These are phyloP conservation scores for Curvularia eragrostidis DNA, from an alignment of 2,329 filamentous ascomycete species.

Conservation along the genomic window DNA sequence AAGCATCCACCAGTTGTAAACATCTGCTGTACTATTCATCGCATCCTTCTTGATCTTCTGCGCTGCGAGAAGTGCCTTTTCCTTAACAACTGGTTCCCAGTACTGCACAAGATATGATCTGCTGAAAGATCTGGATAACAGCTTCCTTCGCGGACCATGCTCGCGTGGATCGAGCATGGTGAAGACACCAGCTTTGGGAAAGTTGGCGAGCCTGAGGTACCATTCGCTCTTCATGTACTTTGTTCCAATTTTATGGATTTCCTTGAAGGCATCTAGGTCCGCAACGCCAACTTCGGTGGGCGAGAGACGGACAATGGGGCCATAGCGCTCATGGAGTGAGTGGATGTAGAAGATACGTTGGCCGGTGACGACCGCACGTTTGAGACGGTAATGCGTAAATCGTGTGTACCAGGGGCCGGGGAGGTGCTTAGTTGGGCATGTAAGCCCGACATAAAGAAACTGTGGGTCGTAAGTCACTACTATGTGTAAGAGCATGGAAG, in stretches of 20 bases:
- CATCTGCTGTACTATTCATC: slow-evolving; percentile 37
- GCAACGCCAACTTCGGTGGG: slow-evolving; percentile 41
- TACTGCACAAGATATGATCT: slow-evolving; percentile 45
- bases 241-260: slow-evolving; percentile 41
- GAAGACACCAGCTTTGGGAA: slow-evolving; percentile 45
- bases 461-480: slow-evolving; percentile 12
- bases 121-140: slow-evolving; percentile 48
- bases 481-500: background rate
- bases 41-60: slow-evolving; percentile 40
- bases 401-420: slow-evolving; percentile 44
- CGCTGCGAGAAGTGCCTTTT: slow-evolving; percentile 44
- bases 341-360: slow-evolving; percentile 52
- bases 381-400: slow-evolving; percentile 47
- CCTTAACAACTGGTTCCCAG: slow-evolving; percentile 47
- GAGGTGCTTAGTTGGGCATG: slow-evolving; percentile 37
- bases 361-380: slow-evolving; percentile 47
- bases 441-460: slow-evolving; percentile 32
- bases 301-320: slow-evolving; percentile 41
- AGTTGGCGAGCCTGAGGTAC: slow-evolving; percentile 35
- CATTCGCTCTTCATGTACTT: slow-evolving; percentile 40
- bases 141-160: slow-evolving; percentile 45
- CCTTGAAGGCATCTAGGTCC: slow-evolving; percentile 38
- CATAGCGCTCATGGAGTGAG: slow-evolving; percentile 45
- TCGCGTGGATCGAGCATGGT: slow-evolving; percentile 46
- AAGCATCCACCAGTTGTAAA: slow-evolving; percentile 49